Percentiles rank a stretch among this genome's conserved stretches.
These are phyloP conservation scores for Synchytrium microbalum DNA, from an alignment of 371 early-diverging fungal genomes.

Conservation along the genomic window DNA sequence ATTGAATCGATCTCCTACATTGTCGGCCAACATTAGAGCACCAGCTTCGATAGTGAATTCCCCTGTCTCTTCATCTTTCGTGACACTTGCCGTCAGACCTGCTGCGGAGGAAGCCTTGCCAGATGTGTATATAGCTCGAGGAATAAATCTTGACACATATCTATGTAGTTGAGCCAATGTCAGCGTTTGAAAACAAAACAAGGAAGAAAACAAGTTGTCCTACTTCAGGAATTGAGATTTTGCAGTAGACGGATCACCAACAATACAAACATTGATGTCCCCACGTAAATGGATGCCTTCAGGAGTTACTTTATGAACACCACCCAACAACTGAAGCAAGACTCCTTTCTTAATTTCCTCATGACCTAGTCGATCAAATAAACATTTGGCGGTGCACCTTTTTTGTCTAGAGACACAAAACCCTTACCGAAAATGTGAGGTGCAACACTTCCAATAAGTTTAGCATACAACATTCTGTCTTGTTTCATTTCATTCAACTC, in stretches of 20 bases:
- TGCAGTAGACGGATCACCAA: constrained; percentile 98
- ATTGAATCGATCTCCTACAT: constrained; percentile 43
- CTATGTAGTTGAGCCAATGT: constrained; percentile 20
- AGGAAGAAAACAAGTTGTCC: constrained; percentile 12
- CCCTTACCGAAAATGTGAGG: constrained; percentile 87
- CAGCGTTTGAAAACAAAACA: not conserved
- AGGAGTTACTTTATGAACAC: constrained; percentile 88
- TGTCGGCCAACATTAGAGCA: constrained; percentile 99
- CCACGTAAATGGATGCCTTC: constrained; percentile 96
- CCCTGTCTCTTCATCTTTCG: constrained; percentile 98
- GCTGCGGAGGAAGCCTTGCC: constrained; percentile 99
- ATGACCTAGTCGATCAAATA: constrained; percentile 50
- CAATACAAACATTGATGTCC: constrained; percentile 98
- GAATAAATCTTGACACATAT: constrained; percentile 80
- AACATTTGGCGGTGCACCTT: not conserved
- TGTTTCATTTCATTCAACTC: constrained; percentile 67
- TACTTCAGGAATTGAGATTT: constrained; percentile 97
- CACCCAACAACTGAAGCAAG: constrained; percentile 92
- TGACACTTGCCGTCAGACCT: constrained; percentile 97
- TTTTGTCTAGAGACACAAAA: constrained; percentile 6
- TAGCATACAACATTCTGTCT: constrained; percentile 51
- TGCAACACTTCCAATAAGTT: constrained; percentile 77
- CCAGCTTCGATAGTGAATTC: constrained; percentile 99
- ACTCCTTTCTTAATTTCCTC: constrained; percentile 97
- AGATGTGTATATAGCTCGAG: constrained; percentile 94